Conservation (phyloP, 441 rosid genomes). For the Erodium chrysanthum region DNA sequence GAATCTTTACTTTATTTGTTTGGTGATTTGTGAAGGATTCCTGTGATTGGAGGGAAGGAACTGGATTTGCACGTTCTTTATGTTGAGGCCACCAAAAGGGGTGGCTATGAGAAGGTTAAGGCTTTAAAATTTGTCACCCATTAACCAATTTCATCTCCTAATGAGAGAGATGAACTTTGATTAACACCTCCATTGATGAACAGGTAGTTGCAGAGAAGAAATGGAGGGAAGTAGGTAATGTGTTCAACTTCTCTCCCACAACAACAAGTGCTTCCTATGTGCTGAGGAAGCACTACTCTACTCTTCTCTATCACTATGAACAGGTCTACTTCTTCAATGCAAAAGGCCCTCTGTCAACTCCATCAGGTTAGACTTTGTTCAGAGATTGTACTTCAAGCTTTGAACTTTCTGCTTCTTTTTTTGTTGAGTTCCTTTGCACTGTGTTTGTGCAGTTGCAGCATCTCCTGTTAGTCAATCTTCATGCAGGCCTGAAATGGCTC, state of each 20-base stretch:
- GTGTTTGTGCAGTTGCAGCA: slow-evolving; percentile 32
- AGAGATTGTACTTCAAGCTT: neutral
- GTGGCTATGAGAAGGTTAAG: slow-evolving; percentile 82
- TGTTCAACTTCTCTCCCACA: slow-evolving; percentile 73
- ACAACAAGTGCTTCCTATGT: slow-evolving; percentile 97
- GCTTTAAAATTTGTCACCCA: neutral
- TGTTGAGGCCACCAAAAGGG: slow-evolving; percentile 73
- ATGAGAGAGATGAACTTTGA: neutral
- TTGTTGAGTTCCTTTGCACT: neutral
- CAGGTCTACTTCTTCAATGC: slow-evolving; percentile 69
- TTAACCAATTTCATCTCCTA: neutral
- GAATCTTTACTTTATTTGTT: neutral
- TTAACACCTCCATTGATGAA: neutral
- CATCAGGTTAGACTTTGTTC: slow-evolving; percentile 33
- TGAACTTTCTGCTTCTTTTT: neutral
- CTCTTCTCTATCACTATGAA: slow-evolving; percentile 80
- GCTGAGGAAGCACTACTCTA: slow-evolving; percentile 70
- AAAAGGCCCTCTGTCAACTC: slow-evolving; percentile 50
- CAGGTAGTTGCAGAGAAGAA: slow-evolving; percentile 91
- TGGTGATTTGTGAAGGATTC: slow-evolving; percentile 46
- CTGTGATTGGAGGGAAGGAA: slow-evolving; percentile 97
- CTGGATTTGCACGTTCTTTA: slow-evolving; percentile 87
- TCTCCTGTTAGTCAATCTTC: slow-evolving; percentile 26
- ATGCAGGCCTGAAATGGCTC: slow-evolving; percentile 42
- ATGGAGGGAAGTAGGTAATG: slow-evolving; percentile 96